A percentile compares a stretch with the other conserved stretches of the same genome.
phyloP scores from a whole-genome alignment of 2,329 filamentous ascomycete species.

The Alternaria metachromatica region DNA sequence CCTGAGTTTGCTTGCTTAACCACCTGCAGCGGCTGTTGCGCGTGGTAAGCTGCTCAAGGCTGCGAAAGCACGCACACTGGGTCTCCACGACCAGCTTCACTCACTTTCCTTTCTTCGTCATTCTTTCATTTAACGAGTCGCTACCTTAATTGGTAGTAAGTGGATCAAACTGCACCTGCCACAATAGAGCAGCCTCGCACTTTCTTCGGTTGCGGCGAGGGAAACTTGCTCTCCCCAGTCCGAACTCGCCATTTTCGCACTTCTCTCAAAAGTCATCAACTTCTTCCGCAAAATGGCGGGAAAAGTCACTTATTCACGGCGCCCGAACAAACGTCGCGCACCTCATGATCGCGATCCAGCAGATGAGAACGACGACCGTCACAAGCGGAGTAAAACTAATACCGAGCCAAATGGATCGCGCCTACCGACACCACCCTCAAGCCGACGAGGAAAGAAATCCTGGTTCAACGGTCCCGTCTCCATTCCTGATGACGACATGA shows the following conservation, averaged over 20 bases:
- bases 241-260: slow-evolving; percentile 12
- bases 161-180: slow-evolving; percentile 8
- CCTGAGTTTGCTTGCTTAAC: background rate
- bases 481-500: slow-evolving; percentile 20
- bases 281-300: slow-evolving; percentile 20
- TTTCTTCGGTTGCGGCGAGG: slow-evolving; percentile 3
- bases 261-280: slow-evolving; percentile 11
- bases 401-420: slow-evolving; percentile 13
- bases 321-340: slow-evolving; percentile 16
- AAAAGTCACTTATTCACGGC: slow-evolving; percentile 27
- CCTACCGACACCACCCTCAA: slow-evolving; percentile 2
- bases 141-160: background rate
- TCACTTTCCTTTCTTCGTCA: background rate
- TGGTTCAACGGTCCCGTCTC: slow-evolving; percentile 26
- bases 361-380: slow-evolving; percentile 13
- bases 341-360: slow-evolving; percentile 11
- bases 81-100: background rate
- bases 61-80: background rate
- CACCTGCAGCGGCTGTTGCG: background rate
- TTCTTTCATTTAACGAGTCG: background rate
- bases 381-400: slow-evolving; percentile 24
- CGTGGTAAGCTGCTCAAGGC: background rate
- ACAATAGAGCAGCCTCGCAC: slow-evolving; percentile 11
- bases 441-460: slow-evolving; percentile 2
- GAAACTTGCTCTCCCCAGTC: background rate